These are phyloP conservation scores for Trichoderma simmonsii DNA, from an alignment of 2,329 filamentous ascomycete genomes.

Conservation along the genomic window DNA sequence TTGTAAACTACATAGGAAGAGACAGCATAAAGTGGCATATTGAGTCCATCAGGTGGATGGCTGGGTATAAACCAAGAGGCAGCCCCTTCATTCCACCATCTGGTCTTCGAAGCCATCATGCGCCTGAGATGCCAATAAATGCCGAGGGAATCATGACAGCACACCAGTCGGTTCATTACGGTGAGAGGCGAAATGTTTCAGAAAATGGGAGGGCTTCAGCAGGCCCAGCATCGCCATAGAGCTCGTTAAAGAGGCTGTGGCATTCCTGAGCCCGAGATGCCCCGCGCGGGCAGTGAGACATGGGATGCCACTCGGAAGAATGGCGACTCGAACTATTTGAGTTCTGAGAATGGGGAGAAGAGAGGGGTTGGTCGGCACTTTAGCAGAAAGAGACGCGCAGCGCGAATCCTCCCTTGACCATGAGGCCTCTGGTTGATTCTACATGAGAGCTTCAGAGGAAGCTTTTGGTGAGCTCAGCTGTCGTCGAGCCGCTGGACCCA, in stretches of 20 bases:
- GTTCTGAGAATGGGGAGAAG: background rate
- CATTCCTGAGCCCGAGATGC: constrained; percentile 29
- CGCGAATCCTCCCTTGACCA: background rate
- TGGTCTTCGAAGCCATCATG: constrained; percentile 26
- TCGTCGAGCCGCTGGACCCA: background rate
- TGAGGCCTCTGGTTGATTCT: background rate
- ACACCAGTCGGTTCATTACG: constrained; percentile 26
- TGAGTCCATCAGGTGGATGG: constrained; percentile 29
- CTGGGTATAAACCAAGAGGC: constrained; percentile 24
- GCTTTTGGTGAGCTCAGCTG: background rate
- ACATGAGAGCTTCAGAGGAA: background rate
- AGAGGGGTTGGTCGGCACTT: background rate
- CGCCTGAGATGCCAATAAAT: constrained; percentile 18
- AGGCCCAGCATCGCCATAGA: background rate
- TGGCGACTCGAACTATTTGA: constrained; percentile 1
- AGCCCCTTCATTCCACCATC: constrained; percentile 39
- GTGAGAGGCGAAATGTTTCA: constrained; percentile 35
- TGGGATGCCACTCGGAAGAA: constrained; percentile 13
- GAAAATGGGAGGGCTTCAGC: background rate
- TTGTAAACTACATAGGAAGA: constrained; percentile 11
- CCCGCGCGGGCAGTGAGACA: constrained; percentile 22
- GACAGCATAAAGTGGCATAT: constrained; percentile 20
- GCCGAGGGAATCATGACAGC: constrained; percentile 4
- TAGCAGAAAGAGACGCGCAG: background rate
- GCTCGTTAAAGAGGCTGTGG: constrained; percentile 10